These are phyloP conservation scores for Rhizopogon vesiculosus DNA, from an alignment of 768 basidiomycete species.

Conservation along the genomic window DNA sequence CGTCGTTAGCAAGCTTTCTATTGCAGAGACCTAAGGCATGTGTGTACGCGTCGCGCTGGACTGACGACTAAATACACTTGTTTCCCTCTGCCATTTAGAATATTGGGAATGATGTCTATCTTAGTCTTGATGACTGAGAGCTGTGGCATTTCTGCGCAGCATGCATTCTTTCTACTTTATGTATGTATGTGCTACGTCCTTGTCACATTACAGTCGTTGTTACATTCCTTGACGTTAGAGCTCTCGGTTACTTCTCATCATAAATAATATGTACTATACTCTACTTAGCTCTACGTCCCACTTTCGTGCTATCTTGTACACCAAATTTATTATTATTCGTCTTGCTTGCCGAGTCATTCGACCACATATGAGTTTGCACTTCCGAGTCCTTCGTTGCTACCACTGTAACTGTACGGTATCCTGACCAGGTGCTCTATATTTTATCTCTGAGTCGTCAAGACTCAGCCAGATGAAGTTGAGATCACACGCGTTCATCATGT, in stretches of 20 bases:
- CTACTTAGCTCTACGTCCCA: background rate
- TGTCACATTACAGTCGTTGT: background rate
- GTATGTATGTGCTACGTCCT: background rate
- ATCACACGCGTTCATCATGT: background rate
- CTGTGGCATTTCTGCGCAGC: background rate
- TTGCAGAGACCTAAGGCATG: background rate
- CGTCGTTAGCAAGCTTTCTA: background rate
- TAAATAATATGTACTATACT: background rate
- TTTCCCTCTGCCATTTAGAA: background rate
- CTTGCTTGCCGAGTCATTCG: background rate
- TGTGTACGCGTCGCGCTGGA: background rate
- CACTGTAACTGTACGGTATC: too few relatives aligned
- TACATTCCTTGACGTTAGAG: background rate
- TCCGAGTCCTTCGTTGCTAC: too few relatives aligned
- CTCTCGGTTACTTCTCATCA: background rate
- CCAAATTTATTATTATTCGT: background rate
- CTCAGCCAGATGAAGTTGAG: background rate
- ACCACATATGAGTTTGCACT: too few relatives aligned
- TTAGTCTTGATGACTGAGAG: background rate
- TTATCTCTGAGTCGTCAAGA: too few relatives aligned
- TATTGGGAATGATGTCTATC: background rate
- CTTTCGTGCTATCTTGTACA: background rate
- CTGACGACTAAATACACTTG: background rate
- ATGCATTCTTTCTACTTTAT: background rate
- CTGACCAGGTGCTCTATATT: too few relatives aligned